Evolutionary conservation across 2,329 filamentous ascomycete species (phyloP).

Genomic region (Scytalidium lignicola): DNA sequence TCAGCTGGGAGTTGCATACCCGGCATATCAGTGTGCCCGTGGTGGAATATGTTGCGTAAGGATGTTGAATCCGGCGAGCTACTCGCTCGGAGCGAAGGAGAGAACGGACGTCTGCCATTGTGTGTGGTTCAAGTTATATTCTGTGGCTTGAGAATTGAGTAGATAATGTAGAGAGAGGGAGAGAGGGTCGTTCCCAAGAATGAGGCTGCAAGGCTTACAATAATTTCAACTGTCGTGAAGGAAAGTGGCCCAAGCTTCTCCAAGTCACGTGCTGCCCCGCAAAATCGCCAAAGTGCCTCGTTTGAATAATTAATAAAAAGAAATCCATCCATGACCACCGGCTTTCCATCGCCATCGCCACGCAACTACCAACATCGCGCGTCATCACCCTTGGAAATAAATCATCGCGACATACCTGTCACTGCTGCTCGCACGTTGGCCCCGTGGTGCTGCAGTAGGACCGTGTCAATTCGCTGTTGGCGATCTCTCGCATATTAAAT

Average conservation of each 20-base stretch:
- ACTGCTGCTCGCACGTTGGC: too few relatives aligned
- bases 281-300: not conserved
- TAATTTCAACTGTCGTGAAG: not conserved
- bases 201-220: not conserved
- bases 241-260: not conserved
- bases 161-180: too few relatives aligned
- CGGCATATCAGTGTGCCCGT: slow-evolving; percentile 64
- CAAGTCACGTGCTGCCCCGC: not conserved
- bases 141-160: too few relatives aligned
- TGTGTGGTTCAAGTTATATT: too few relatives aligned
- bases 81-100: slow-evolving; percentile 74
- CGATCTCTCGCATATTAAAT: not conserved
- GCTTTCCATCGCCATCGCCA: not conserved
- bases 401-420: too few relatives aligned
- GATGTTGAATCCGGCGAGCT: slow-evolving; percentile 66
- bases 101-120: slow-evolving; percentile 74
- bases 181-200: too few relatives aligned
- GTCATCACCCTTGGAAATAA: too few relatives aligned
- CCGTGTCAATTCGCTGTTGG: not conserved
- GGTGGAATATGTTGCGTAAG: slow-evolving; percentile 62
- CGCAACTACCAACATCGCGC: not conserved
- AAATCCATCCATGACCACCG: not conserved
- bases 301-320: not conserved
- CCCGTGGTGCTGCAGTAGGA: not conserved
- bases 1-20: slow-evolving; percentile 59